Evolutionary conservation across 192 early-diverging fungal species (phyloP), one percentile per base, ranked within the genome.

Genomic region (Rhizophagus clarus): DNA sequence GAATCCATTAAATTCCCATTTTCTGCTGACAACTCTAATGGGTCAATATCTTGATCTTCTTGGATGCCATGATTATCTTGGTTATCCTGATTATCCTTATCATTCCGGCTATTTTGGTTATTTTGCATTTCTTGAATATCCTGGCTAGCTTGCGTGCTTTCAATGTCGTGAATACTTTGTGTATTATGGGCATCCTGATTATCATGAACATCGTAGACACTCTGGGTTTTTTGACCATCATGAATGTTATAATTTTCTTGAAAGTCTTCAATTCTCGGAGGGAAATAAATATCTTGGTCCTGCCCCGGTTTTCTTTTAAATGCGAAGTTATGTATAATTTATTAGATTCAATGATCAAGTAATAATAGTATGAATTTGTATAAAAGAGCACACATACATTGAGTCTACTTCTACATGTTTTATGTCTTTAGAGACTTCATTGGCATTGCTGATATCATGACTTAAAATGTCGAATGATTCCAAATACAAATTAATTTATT

Each of bases 1-100:
- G 45, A 73, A 22, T 73, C 49, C 22, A 22, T 37, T 40, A 70
- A n/a, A 40, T 42, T 70, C 42, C 68, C 68, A 73, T 31, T 73
- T 29, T 73, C 72, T 15, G 26, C 28, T 28, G 72, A 70, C 14
- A 34, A 26, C 26, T 56, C 49, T 31, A 73, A 73, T 15, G 45
- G 42, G 20, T 73, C 72, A 32, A 56, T 24, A 56, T 73, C 72
- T 29, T n/a, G 45, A 56, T 28, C 15, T 15, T 24, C 47, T 49
- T 73, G 49, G 9, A 8, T 26, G 32, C 6, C n/a, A 20, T 76
- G 20, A 76, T 63, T 32, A 29, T 61, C 74, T 32, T 76, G 15
- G 26, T 47, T 17, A 32, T 15, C 26, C 32, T 76, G 17, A n/a
- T 60, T 76, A 61, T 17, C 17, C 61, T 37, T 17, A 61, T 32